Evolutionary conservation across 176 grass and related monocot genomes (phyloP), one percentile per base, ranked within the genome.

Genomic region (Bothriochloa decipiens): DNA sequence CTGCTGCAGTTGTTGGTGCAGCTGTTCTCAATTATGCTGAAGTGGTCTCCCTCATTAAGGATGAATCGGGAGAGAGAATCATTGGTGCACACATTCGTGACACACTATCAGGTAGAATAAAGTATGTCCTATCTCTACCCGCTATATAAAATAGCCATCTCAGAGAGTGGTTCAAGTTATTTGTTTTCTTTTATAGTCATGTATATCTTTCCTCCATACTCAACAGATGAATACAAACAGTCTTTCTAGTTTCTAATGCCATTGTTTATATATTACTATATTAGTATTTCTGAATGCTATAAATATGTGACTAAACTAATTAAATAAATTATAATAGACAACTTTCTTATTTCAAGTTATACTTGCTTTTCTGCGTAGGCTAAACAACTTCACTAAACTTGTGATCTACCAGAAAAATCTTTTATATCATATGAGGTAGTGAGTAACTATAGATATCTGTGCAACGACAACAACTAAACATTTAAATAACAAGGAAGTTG

Each of bases 1-100:
- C 91, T 23, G 89, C 96, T 69, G 85, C 93, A 63, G 68, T 95
- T 87, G 68, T 98, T 70, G 96, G 96, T 85, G 93, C 93, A 61
- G 80, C 93, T 41, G 81, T 98, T 57, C 89, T 98, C 28, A 98
- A 98, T 85, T 94, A 98, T 90, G 96, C 93, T 64, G 91, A 98
- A 90, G 96, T 98, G 14, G 22, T 98, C 66, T 92, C 88, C 49
- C 90, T 98, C 55, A 95, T 98, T 82, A 95, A 93, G 73, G 89
- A 98, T 85, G 87, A 92, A 65, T 85, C 82, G 50, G 91, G 90
- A 33, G 87, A 93, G 58, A 86, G 89, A 72, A 75, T 98, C n/a
- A 85, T 93, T 69, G 96, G 96, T 78, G 93, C 93, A 50, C 88
- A 23, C 77, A 85, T 98, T 50, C 88, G 81, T 88, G 93, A 98